Evolutionary conservation across 1,284 basidiomycete genomes (phyloP), one percentile per base, ranked within the genome.

Genomic region (Blastosporella zonata): DNA sequence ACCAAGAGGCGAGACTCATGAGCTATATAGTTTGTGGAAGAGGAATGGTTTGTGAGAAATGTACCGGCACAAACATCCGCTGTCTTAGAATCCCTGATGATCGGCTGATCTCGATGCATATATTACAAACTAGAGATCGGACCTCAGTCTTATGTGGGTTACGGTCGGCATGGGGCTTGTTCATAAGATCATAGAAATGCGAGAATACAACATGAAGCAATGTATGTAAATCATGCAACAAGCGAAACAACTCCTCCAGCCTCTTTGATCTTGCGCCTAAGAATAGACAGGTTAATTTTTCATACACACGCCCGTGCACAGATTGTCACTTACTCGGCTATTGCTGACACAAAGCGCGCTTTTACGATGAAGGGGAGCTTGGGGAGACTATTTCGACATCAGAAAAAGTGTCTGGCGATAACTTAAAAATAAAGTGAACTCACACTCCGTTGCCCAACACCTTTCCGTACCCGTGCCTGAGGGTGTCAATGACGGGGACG

Each of bases 301-400:
- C 8, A 9, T 20, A 2, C 13, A 7, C 43, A 21, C 15, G 31
- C 2, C 31, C 21, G 18, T 29, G 37, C 45, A n/a, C 41, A 29
- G 28, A 27, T 43, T 20, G 17, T 34, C 28, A 83, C 88, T 54
- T 66, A 91, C 91, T 97, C 94, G 60, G 94, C 94, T 64, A 80
- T 84, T 60, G 74, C 77, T 43, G 92, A 95, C 54, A 97, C 93
- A 68, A 87, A 97, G 59, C 94, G 91, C 54, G 94, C 92, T 79
- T 97, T 97, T 65, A 97, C 90, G 65, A 97, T 97, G 78, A 93
- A 90, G 33, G 94, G 93, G 54, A 88, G 71, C 63, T 86, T 84
- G 55, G 88, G 89, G 53, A 91, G 74, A 56, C 85, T 87, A 47
- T 40, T 17, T 36, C 52, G 37, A 44, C 18, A 50, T 47, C 35